These are phyloP conservation scores for Obelidium mucronatum DNA, from an alignment of 192 early-diverging fungal genomes.

Conservation along the genomic window DNA sequence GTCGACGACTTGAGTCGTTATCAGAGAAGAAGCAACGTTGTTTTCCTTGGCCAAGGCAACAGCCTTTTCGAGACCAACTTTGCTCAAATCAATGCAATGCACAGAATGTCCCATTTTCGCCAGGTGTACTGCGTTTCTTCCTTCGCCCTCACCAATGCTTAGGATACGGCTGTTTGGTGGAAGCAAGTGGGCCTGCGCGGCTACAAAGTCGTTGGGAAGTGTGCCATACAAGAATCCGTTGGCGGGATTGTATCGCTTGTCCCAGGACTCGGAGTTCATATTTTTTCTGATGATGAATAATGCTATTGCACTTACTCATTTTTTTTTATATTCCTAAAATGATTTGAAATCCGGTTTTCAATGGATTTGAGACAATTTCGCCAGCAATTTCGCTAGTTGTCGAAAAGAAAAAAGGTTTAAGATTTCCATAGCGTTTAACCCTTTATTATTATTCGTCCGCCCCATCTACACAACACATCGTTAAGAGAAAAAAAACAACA, in stretches of 20 bases:
- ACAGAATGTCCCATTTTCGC: slow-evolving; percentile 37
- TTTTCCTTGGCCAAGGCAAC: not conserved
- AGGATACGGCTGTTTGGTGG: not conserved
- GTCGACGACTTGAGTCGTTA: slow-evolving; percentile 1
- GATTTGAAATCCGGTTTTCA: too few species aligned
- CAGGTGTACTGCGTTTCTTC: slow-evolving; percentile 34
- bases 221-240: slow-evolving; percentile 21
- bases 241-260: slow-evolving; percentile 3
- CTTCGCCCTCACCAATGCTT: slow-evolving; percentile 36
- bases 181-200: not conserved
- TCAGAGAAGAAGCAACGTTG: not conserved
- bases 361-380: too few species aligned
- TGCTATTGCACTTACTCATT: too few species aligned
- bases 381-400: too few species aligned
- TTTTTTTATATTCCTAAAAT: too few species aligned
- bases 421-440: too few species aligned
- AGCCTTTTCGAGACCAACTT: slow-evolving; percentile 25
- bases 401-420: too few species aligned
- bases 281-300: too few species aligned
- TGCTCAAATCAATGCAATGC: slow-evolving; percentile 31
- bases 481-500: too few species aligned
- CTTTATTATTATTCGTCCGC: too few species aligned
- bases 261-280: slow-evolving; percentile 23
- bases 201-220: slow-evolving; percentile 33
- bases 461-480: too few species aligned